A percentile compares a stretch with the other conserved stretches of the same genome.
phyloP scores from a whole-genome alignment of 805 yeast genomes.

The Wickerhamomyces tratensis region DNA sequence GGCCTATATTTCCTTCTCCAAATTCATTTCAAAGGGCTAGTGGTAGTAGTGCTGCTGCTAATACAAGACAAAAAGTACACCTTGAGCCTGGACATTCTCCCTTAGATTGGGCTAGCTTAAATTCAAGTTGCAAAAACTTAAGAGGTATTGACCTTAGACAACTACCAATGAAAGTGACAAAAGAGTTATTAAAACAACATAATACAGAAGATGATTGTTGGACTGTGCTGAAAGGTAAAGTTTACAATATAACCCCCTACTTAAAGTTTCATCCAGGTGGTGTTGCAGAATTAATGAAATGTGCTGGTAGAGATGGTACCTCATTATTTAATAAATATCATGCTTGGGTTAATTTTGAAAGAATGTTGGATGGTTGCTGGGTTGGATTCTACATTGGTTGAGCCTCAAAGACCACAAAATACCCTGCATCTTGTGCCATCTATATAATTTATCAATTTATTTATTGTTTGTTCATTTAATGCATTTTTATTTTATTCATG shows the following conservation, averaged over 20 bases:
- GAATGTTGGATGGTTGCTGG: constrained; percentile 68
- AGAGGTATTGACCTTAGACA: constrained; percentile 41
- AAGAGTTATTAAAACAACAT: constrained; percentile 53
- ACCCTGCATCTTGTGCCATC: no score
- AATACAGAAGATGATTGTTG: constrained; percentile 62
- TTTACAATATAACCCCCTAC: constrained; percentile 82
- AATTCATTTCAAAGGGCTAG: constrained; percentile 13
- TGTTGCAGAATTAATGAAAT: constrained; percentile 57
- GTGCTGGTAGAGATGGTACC: constrained; percentile 84
- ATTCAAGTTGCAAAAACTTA: constrained; percentile 36
- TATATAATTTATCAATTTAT: no score
- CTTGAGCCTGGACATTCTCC: constrained; percentile 79
- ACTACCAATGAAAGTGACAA: constrained; percentile 48
- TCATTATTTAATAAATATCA: constrained; percentile 62
- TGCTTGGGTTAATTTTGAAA: constrained; percentile 76
- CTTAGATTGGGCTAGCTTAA: constrained; percentile 71
- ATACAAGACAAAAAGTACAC: constrained; percentile 41
- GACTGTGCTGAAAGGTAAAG: constrained; percentile 74
- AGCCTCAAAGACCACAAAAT: no score
- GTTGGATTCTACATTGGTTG: constrained; percentile 41
- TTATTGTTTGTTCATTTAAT: no score
- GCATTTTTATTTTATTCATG: no score
- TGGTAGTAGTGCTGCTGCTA: neutral
- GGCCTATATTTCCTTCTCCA: constrained; percentile 5
- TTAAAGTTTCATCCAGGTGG: constrained; percentile 93